A percentile compares a stretch with the other conserved stretches of the same genome.
Evolutionary conservation across 2,329 filamentous ascomycete species (phyloP).

Genomic region (Calonectria crousiana): DNA sequence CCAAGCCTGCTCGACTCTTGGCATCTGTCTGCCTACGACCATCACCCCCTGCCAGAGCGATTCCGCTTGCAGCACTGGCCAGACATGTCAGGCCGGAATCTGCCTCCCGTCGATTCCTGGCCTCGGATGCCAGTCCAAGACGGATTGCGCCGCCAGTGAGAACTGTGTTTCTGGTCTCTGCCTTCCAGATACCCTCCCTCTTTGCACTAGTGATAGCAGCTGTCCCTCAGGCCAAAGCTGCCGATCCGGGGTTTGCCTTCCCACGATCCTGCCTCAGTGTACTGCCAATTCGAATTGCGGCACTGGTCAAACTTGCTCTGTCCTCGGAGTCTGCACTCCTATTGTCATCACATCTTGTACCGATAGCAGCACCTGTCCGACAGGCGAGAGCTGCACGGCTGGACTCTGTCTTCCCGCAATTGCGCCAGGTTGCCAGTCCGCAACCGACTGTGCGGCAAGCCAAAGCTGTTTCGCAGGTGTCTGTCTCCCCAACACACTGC

Average conservation of each 20-base stretch:
- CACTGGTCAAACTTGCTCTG: background rate
- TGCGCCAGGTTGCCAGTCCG: background rate
- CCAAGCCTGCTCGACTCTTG: background rate
- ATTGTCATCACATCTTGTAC: background rate
- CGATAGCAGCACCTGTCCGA: background rate
- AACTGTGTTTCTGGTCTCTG: slow-evolving; percentile 13
- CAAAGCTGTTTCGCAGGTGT: background rate
- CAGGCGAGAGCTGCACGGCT: background rate
- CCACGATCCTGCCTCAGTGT: background rate
- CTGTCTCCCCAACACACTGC: background rate
- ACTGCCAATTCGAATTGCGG: background rate
- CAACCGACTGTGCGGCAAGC: background rate
- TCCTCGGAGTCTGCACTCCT: background rate
- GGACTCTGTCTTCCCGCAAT: background rate
- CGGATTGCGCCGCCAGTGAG: background rate
- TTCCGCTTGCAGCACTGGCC: background rate
- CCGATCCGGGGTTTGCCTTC: slow-evolving; percentile 12
- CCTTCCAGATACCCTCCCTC: background rate
- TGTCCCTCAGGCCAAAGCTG: background rate
- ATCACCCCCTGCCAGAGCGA: background rate
- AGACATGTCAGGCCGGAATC: background rate
- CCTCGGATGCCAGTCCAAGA: background rate
- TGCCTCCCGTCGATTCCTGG: background rate
- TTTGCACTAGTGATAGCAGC: background rate
- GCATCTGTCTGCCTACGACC: slow-evolving; percentile 1